Evolutionary conservation across 768 basidiomycete species (phyloP), one percentile per base, ranked within the genome.

Genomic region (Hygrophorus russula): DNA sequence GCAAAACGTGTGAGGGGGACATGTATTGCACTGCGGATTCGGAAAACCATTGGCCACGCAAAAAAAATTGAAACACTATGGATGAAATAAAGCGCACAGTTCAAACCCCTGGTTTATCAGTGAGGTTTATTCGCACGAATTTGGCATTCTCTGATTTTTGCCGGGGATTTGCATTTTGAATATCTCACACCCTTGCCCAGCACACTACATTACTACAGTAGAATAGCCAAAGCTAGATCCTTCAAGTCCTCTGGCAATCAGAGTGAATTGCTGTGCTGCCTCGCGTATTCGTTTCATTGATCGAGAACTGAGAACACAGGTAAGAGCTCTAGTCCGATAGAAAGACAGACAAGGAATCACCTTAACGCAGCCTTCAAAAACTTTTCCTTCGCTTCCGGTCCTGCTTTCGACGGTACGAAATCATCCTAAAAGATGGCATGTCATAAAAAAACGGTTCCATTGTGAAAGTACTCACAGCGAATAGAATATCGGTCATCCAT

Each of bases 151-250:
- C n/a, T n/a, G n/a, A n/a, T n/a, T n/a, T n/a, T n/a, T n/a, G n/a
- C n/a, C n/a, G n/a, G n/a, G n/a, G n/a, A n/a, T n/a, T n/a, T n/a
- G n/a, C n/a, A n/a, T n/a, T n/a, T n/a, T n/a, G n/a, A n/a, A n/a
- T n/a, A n/a, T n/a, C n/a, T n/a, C n/a, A n/a, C n/a, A n/a, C n/a
- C n/a, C n/a, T n/a, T n/a, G n/a, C n/a, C n/a, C n/a, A n/a, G n/a
- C n/a, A n/a, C 7, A 11, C 35, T 56, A 76, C 72, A 76, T 74
- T 29, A 69, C 67, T 41, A 78, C 65, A 3, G 80, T 78, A 2
- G 87, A 78, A 58, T 84, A 89, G 6, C 90, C 90, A 59, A 92
- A 93, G 47, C 76, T 80, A 7, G 88, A 82, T 6, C 83, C 86
- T 51, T 88, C 87, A 45, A 92, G 59, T 2, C 90, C 90, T 54